Evolutionary conservation across 1,284 basidiomycete genomes (phyloP), one percentile per base, ranked within the genome.

Genomic region (Paramarasmius palmivorus): DNA sequence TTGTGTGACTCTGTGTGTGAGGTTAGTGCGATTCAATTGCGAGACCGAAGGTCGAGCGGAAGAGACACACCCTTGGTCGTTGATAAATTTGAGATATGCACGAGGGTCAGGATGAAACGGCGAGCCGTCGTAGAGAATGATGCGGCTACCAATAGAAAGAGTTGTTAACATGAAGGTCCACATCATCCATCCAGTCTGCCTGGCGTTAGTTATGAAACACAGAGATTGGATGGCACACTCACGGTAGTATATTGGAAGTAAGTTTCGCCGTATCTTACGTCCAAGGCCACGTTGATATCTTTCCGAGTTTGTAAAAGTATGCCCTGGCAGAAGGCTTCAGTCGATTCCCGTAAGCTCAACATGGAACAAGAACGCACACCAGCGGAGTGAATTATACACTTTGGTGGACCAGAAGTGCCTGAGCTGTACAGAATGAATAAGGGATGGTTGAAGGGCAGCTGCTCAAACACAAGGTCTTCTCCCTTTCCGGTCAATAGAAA

Each of bases 381-480:
- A 20, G 84, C 86, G 26, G 84, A 82, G 70, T 96, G 93, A 3
- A 91, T 83, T 53, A 93, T 93, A 56, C 90, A 90, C 70, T 93
- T 93, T 0, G 86, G 86, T 35, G 84, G 81, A 36, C 93, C 93
- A 6, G 90, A 92, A 0, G 93, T 95, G 9, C 93, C 93, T 22
- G 88, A 92, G 23, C 88, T 92, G 69, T 94, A 95, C 9, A 95
- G 69, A 54, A 95, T 93, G 74, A 86, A 95, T 32, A 94, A 73
- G 1, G 93, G 93, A 38, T 93, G 90, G 60, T 82, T 83, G 69
- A 95, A 95, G 4, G 88, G 87, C 4, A 92, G 73, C 63, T 92
- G 86, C 62, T 84, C 83, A 59, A 88, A 88, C 2, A 63, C 67
- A 35, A 89, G 71, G 42, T 74, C 72, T 7, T 73, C 69, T 36